Conservation (phyloP, 305 asterid species). For the Fraxinus platypoda region DNA sequence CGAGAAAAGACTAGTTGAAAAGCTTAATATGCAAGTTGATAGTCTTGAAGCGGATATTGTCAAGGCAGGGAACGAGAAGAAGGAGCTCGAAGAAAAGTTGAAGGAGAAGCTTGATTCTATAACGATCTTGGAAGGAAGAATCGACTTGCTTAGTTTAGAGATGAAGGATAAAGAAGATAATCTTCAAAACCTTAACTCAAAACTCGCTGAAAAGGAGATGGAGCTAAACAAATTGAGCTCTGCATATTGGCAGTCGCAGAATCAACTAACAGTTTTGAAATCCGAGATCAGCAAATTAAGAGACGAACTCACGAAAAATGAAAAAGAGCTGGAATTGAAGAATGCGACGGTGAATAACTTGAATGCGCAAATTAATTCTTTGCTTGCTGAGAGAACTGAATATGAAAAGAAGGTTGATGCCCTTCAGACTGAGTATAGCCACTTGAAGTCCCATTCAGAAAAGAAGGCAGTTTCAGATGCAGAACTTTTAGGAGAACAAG, state of each 20-base stretch:
- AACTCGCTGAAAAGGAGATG: conserved; percentile 49
- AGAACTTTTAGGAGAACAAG: conserved; percentile 49
- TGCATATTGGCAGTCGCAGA: conserved; percentile 47
- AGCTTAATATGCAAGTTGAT: conserved; percentile 37
- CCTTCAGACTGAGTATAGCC: conserved; percentile 41
- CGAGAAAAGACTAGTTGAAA: conserved; percentile 44
- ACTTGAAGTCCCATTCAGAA: conserved; percentile 47
- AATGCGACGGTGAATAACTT: conserved; percentile 34
- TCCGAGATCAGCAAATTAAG: conserved; percentile 50
- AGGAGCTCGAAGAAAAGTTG: conserved; percentile 50
- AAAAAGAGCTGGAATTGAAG: conserved; percentile 56
- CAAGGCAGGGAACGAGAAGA: conserved; percentile 45
- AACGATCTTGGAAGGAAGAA: conserved; percentile 50
- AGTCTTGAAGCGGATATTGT: conserved; percentile 49
- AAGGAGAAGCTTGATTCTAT: conserved; percentile 49
- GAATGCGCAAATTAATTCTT: conserved; percentile 45
- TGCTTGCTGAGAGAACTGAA: conserved; percentile 47
- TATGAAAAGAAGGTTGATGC: conserved; percentile 35
- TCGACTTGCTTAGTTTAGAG: conserved; percentile 50
- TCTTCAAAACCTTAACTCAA: conserved; percentile 35
- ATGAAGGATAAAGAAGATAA: conserved; percentile 55
- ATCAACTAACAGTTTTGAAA: conserved; percentile 37
- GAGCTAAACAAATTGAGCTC: conserved; percentile 37
- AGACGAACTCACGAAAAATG: conserved; percentile 40
- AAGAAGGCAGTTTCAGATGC: conserved; percentile 61